These are phyloP conservation scores for Porphyrellus cyaneotinctus DNA, from an alignment of 768 basidiomycete genomes.

Conservation along the genomic window DNA sequence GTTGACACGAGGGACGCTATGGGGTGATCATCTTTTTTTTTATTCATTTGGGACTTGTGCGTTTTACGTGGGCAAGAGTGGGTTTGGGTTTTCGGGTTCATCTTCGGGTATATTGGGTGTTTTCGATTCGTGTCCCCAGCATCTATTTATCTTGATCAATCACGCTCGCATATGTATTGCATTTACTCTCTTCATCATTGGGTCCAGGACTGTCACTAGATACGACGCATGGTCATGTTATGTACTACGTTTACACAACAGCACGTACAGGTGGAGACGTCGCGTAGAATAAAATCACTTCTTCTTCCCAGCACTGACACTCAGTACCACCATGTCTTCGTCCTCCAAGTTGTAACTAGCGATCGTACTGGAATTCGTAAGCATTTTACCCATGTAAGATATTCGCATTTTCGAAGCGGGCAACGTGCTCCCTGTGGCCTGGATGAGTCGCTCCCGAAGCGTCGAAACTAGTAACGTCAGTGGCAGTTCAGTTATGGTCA, in stretches of 20 bases:
- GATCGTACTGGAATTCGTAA: conserved; percentile 82
- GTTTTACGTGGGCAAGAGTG: conserved; percentile 3
- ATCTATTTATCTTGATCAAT: conserved; percentile 14
- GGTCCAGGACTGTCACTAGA: conserved; percentile 4
- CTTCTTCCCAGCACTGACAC: conserved; percentile 73
- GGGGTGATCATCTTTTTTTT: conserved; percentile 3
- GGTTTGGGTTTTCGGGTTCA: conserved; percentile 2
- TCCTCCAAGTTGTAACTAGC: conserved; percentile 89
- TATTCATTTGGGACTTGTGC: conserved; percentile 18
- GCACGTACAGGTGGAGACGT: conserved; percentile 2
- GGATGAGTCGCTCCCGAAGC: conserved; percentile 83
- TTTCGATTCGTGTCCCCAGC: not conserved
- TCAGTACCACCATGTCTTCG: conserved; percentile 78
- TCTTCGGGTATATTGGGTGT: conserved; percentile 5
- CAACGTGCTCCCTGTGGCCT: conserved; percentile 72
- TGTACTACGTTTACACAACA: conserved; percentile 9
- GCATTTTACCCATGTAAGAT: conserved; percentile 76
- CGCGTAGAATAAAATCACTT: conserved; percentile 37
- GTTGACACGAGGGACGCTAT: conserved; percentile 19
- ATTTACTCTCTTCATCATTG: conserved; percentile 21
- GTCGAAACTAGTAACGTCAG: conserved; percentile 83
- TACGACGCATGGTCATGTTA: conserved; percentile 13
- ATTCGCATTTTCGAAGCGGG: conserved; percentile 78
- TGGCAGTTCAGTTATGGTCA: conserved; percentile 78
- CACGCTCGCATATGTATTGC: conserved; percentile 16